phyloP scores from a whole-genome alignment of 371 early-diverging fungal genomes.

The Catenaria anguillulae region DNA sequence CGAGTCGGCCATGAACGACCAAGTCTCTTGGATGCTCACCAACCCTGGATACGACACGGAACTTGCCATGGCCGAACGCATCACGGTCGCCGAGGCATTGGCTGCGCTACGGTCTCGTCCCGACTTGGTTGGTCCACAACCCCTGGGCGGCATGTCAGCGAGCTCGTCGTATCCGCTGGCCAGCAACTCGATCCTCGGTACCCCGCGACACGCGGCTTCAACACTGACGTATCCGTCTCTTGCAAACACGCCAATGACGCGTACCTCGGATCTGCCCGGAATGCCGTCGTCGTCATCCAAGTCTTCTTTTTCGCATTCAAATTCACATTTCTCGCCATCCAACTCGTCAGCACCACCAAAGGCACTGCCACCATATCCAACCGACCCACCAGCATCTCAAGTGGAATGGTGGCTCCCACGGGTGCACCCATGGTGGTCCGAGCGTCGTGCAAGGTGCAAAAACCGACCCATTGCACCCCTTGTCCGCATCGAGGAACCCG shows the following conservation, averaged over 20 bases:
- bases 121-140: neutral
- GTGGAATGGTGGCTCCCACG: neutral
- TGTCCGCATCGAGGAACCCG: neutral
- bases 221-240: no score
- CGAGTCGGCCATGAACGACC: slow-evolving; percentile 4
- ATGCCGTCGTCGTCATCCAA: no score
- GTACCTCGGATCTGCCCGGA: no score
- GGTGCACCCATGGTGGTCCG: neutral
- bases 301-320: no score
- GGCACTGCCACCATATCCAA: neutral
- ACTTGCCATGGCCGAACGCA: neutral
- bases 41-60: neutral
- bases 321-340: no score
- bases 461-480: neutral
- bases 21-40: neutral
- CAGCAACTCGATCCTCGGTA: no score
- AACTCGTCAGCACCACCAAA: neutral
- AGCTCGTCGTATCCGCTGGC: no score
- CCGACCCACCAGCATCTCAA: neutral
- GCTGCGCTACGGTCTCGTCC: neutral
- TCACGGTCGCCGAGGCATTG: neutral
- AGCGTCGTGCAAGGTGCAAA: neutral
- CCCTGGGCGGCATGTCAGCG: no score
- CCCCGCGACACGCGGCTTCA: no score
- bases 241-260: no score